Evolutionary conservation across 768 basidiomycete genomes (phyloP), one percentile per base, ranked within the genome.

Genomic region (Lactarius psammicola): DNA sequence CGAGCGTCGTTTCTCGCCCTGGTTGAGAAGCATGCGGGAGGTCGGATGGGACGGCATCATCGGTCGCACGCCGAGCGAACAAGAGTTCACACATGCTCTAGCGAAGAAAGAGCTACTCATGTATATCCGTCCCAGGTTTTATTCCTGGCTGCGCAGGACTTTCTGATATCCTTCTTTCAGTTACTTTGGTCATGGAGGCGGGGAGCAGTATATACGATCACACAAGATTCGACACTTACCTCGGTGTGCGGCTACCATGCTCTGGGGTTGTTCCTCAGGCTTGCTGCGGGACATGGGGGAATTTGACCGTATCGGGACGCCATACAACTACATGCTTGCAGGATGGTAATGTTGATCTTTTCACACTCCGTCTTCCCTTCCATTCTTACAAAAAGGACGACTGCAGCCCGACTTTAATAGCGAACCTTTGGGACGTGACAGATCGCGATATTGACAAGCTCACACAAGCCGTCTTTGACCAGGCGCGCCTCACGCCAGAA

Each of bases 211-310:
- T 72, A 82, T 92, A 8, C 88, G 92, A 3, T 92, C 94, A 2
- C 89, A 92, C 74, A 90, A 88, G 71, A 85, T 99, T 60, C 83
- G 92, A 9, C 84, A 88, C 65, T 80, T 98, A 38, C 83, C 84
- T 1, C 81, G 82, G n/a, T 98, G 97, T 74, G 95, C 97, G 8
- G 89, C 89, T 17, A 90, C 92, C 1, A 95, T 98, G 93, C 83
- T 99, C 3, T 99, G 96, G 97, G 97, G 97, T 0, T 99, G 97
- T 80, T 99, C 97, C 0, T 98, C 95, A 0, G 97, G 96, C 11
- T 78, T 84, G 1, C 75, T 99, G 68, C 82, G 84, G 62, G 92
- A 96, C 56, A 92, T 93, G 86, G 97, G 97, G 4, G 94, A 97
- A 69, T 95, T 95, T 71, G 97, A 98, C 72, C 82, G 92, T 11